Percentiles rank a stretch among this genome's conserved stretches.
Evolutionary conservation across 2,329 filamentous ascomycete genomes (phyloP).

Genomic region (Didymella glomerata): DNA sequence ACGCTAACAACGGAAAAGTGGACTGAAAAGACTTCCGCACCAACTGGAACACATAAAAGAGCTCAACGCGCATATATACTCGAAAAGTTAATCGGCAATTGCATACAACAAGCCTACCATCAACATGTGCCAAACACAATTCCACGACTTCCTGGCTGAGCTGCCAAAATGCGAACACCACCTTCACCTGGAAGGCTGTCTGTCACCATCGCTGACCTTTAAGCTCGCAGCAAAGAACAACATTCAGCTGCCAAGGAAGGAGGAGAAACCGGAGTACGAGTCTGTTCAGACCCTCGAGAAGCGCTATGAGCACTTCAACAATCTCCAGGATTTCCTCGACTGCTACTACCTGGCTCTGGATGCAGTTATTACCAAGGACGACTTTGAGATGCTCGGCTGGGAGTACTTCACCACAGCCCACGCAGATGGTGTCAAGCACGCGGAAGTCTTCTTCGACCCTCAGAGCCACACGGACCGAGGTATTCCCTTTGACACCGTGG

Average conservation of each 20-base stretch:
- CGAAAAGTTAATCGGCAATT: conserved; percentile 11
- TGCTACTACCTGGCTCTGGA: conserved; percentile 82
- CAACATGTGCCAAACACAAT: conserved; percentile 19
- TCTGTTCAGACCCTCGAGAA: conserved; percentile 66
- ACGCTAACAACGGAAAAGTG: conserved; percentile 24
- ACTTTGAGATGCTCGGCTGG: conserved; percentile 77
- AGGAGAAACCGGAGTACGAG: conserved; percentile 68
- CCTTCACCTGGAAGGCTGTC: conserved; percentile 79
- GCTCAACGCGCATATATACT: not conserved
- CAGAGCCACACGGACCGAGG: conserved; percentile 75
- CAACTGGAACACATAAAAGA: conserved; percentile 12
- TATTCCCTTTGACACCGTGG: conserved; percentile 69
- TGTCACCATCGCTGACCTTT: conserved; percentile 76
- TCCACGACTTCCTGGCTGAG: conserved; percentile 32
- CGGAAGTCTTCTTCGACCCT: conserved; percentile 83
- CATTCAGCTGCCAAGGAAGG: conserved; percentile 62
- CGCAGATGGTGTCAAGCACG: conserved; percentile 72
- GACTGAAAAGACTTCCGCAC: conserved; percentile 18
- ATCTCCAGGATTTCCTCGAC: conserved; percentile 78
- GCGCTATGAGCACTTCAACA: conserved; percentile 73
- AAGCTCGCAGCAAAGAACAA: conserved; percentile 71
- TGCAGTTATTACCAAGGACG: conserved; percentile 69
- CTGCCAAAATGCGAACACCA: conserved; percentile 86
- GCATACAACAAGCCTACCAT: not conserved
- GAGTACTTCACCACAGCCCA: conserved; percentile 73